Evolutionary conservation across 2,329 filamentous ascomycete species (phyloP), one percentile per base, ranked within the genome.

Genomic region (Epichloe glyceriae): DNA sequence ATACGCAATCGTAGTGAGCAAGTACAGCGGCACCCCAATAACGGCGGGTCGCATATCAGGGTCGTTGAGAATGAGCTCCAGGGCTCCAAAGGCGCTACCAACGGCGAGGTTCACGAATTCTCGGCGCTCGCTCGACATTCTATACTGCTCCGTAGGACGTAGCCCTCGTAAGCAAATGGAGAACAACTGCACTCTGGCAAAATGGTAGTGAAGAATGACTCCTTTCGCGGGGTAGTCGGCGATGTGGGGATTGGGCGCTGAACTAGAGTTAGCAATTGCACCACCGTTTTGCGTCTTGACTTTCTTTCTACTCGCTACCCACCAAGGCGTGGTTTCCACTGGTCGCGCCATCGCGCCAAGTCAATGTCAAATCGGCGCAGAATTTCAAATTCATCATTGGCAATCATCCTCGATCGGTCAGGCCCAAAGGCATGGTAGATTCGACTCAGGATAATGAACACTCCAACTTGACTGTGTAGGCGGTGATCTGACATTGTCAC

Each of bases 361-460:
- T 66, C 67, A 5, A 58, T 54, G 44, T 63, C 60, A 33, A 59
- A 63, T 1, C 57, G 56, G 7, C 58, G 52, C 3, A 64, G 43
- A 0, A 56, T 51, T 17, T 66, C 67, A 52, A 70, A 71, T 45
- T 62, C 59, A 37, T 64, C 58, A 35, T 60, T 56, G 39, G 55
- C 50, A 62, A 63, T 55, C 60, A 64, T 51, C 50, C 60, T 56
- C 70, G 73, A 12, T 1, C 70, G 69, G 52, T 82, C 78, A 1
- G 74, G 72, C 0, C 79, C 78, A 59, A 82, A 83, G 0, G 73
- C 75, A 57, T 72, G 71, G 60, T 72, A 81, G 42, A 72, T 76
- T 58, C 71, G 72, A n/a, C 73, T 79, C 55, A 83, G 68, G 49
- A 82, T 81, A 51, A 76, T 73, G 52, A 83, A 77, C 15, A 82